Evolutionary conservation across 352 stramenopile species (phyloP), one percentile per base, ranked within the genome.

Genomic region (Phytophthora foliorum): DNA sequence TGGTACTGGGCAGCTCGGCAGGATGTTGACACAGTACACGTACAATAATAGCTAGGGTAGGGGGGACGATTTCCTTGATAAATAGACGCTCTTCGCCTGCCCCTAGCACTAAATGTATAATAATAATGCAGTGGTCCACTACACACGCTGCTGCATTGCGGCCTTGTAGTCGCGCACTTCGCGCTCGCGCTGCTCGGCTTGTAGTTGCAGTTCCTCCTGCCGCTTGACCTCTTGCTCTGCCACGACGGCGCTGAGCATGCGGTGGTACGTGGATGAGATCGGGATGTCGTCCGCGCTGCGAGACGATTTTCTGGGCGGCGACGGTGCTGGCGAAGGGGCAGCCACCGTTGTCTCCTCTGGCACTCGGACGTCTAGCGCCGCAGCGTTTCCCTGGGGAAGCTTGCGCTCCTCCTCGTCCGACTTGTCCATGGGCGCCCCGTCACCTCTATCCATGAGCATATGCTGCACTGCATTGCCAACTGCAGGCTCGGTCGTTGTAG

Each of bases 241-340:
- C 44, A 88, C 68, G 39, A 89, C 72, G 8, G 79, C 78, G n/a
- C 75, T 58, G 57, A 89, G 85, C 32, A 91, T 72, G 44, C 85
- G 85, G 64, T 93, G 85, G 59, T 93, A 93, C 56, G 88, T 93
- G 29, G 81, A 90, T 52, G 82, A 80, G 56, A 93, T 93, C 11
- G 83, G 85, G 42, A 93, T 80, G 24, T 93, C 83, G 8, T 93
- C 85, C 25, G 57, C 80, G 57, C 62, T 80, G 10, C 63, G 49
- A 24, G 41, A 67, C 11, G 46, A 44, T 54, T 84, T 84, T 21
- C 39, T 52, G 7, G 56, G 72, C 27, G 44, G 38, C 17, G 36
- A 29, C n/a, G 54, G 41, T n/a, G 39, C 24, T 36, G 48, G 38
- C 10, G 72, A 67, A 19, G 53, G 27, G 11, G 64, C 42, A 22